Evolutionary conservation across 1,139 yeast genomes (phyloP).

Genomic region (Blastobotrys petasosporus): DNA sequence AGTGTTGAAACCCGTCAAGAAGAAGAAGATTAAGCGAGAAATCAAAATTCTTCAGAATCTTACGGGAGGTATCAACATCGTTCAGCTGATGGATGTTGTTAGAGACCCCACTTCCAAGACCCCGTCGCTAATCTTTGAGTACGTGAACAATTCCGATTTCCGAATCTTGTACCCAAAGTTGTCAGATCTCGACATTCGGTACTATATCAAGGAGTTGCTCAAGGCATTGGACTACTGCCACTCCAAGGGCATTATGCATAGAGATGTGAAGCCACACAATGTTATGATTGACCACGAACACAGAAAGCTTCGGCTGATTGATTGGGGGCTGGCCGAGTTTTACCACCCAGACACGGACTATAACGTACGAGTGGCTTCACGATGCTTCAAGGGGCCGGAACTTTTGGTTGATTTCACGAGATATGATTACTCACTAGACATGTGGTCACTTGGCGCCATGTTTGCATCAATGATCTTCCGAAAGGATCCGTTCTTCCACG

Average conservation of each 20-base stretch:
- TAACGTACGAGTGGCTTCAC: conserved; percentile 95
- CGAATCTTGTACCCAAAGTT: conserved; percentile 88
- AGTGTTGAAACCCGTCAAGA: conserved; percentile 92
- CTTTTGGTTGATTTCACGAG: conserved; percentile 85
- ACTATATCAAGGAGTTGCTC: conserved; percentile 80
- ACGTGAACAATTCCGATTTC: conserved; percentile 84
- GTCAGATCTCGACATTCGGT: conserved; percentile 74
- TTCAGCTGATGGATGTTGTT: conserved; percentile 76
- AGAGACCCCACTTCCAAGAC: conserved; percentile 87
- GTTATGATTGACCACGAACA: conserved; percentile 92
- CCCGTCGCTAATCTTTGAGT: conserved; percentile 90
- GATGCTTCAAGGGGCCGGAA: conserved; percentile 98
- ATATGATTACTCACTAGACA: conserved; percentile 90
- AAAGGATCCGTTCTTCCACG: conserved; percentile 97
- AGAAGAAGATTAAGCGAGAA: conserved; percentile 94
- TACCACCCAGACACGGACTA: conserved; percentile 93
- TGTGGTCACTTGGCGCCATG: conserved; percentile 98
- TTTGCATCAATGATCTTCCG: conserved; percentile 94
- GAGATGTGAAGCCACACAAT: conserved; percentile 98
- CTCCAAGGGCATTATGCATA: conserved; percentile 96
- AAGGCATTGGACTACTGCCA: conserved; percentile 91
- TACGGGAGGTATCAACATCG: conserved; percentile 79
- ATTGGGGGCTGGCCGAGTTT: conserved; percentile 98
- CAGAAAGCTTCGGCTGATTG: conserved; percentile 71
- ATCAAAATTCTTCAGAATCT: conserved; percentile 87